Evolutionary conservation across 2,329 filamentous ascomycete genomes (phyloP).

Genomic region (Aspergillus sp.): DNA sequence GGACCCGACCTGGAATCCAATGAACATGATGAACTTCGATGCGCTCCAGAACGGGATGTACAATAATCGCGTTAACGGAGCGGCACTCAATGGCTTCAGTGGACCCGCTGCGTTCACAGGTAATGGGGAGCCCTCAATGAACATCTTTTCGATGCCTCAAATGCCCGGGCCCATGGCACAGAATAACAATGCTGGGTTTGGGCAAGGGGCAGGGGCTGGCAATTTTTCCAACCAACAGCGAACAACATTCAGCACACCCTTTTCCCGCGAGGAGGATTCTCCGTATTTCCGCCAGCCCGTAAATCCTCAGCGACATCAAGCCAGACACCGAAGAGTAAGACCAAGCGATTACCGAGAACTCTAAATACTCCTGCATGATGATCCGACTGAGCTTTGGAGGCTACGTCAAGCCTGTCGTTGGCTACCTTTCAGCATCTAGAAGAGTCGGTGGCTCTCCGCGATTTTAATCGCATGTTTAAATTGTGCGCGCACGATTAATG

Average conservation of each 20-base stretch:
- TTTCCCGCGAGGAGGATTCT: conserved; percentile 74
- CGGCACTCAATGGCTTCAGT: conserved; percentile 37
- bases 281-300: conserved; percentile 96
- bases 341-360: conserved; percentile 92
- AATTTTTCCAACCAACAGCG: conserved; percentile 64
- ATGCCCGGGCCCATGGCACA: conserved; percentile 34
- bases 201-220: conserved; percentile 39
- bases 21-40: conserved; percentile 50
- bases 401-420: not conserved
- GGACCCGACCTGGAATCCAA: conserved; percentile 47
- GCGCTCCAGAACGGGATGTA: conserved; percentile 42
- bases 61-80: conserved; percentile 36
- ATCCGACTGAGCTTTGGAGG: not conserved
- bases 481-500: conserved; percentile 6
- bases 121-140: conserved; percentile 36
- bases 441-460: not conserved
- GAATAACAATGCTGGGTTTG: conserved; percentile 37
- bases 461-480: not conserved
- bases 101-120: conserved; percentile 42
- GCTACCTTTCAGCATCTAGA: not conserved
- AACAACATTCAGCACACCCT: conserved; percentile 56
- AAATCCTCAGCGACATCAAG: conserved; percentile 88
- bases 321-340: conserved; percentile 75
- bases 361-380: conserved; percentile 39
- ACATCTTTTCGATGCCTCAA: conserved; percentile 44